Evolutionary conservation across 23 red algal species (phyloP).

Genomic region (Gracilaria gracilis): DNA sequence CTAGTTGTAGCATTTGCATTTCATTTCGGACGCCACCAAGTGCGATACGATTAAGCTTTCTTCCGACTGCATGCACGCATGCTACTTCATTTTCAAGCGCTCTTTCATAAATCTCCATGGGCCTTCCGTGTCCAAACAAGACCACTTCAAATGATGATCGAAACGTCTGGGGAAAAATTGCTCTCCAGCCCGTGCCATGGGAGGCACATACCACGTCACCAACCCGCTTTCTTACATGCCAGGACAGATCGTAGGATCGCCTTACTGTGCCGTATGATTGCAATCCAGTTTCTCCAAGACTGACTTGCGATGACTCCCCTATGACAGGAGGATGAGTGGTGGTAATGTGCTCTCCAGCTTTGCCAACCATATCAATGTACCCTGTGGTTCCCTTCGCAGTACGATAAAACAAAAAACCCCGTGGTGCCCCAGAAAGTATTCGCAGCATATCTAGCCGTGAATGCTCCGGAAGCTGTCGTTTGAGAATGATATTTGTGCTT

Average conservation of each 20-base stretch:
- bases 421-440: background rate
- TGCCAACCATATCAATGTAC: constrained; percentile 30
- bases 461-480: background rate
- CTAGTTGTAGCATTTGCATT: constrained; percentile 32
- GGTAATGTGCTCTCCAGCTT: constrained; percentile 27
- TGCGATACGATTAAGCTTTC: constrained; percentile 1
- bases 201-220: constrained; percentile 20
- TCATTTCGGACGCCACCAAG: constrained; percentile 33
- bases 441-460: constrained; percentile 3
- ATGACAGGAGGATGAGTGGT: background rate
- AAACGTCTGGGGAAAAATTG: constrained; percentile 14
- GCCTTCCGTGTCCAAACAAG: constrained; percentile 28
- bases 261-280: constrained; percentile 10
- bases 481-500: background rate
- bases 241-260: constrained; percentile 33
- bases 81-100: background rate
- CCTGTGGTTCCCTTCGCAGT: constrained; percentile 19
- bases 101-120: constrained; percentile 18
- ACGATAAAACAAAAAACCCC: constrained; percentile 37
- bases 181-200: constrained; percentile 26
- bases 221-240: constrained; percentile 34
- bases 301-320: background rate
- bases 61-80: constrained; percentile 38
- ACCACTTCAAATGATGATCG: constrained; percentile 14
- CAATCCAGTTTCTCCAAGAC: constrained; percentile 31